Evolutionary conservation across 2,329 filamentous ascomycete species (phyloP), one percentile per base, ranked within the genome.

Genomic region (Colletotrichum godetiae): DNA sequence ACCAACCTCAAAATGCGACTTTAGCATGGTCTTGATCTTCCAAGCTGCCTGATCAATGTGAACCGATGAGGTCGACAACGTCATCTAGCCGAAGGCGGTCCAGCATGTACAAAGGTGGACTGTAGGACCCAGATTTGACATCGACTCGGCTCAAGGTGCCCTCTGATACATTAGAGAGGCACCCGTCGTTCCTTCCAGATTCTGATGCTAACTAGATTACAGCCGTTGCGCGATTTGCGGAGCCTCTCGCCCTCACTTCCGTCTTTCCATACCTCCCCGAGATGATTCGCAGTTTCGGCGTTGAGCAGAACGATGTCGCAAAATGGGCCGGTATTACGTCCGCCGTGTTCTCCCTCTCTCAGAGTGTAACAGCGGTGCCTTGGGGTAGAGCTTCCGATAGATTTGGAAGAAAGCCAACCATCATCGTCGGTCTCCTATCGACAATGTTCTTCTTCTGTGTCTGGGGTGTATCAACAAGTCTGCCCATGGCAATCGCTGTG

Each of bases 361-460:
- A 96, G 82, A 93, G 92, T 76, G 62, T 90, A 22, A 94, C 93
- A 6, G 93, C 92, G 22, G 90, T 96, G 1, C 84, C 90, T 1
- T 96, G 94, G 94, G 92, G 95, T 6, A 88, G 91, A 76, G 89
- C 92, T 2, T 94, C 95, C 0, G 97, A 98, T 81, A 85, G 83
- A 56, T 90, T 94, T 74, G 97, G 96, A 24, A 90, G 96, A 68
- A 98, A 98, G 80, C 93, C 93, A 0, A 89, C 93, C 52, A 94
- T 98, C 72, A 86, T 98, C 15, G 79, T 88, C 8, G 95, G 94
- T 0, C 86, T 97, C 22, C 81, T 91, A 49, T 93, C 90, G 77
- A 97, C 95, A 57, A 97, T 98, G 94, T 79, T 92, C 0, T 93
- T 93, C 53, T 95, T 93, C 76, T 78, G 98, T 24, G 76, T 95